These are phyloP conservation scores for Wilcoxina mikolae DNA, from an alignment of 495 filamentous ascomycete genomes.

Conservation along the genomic window DNA sequence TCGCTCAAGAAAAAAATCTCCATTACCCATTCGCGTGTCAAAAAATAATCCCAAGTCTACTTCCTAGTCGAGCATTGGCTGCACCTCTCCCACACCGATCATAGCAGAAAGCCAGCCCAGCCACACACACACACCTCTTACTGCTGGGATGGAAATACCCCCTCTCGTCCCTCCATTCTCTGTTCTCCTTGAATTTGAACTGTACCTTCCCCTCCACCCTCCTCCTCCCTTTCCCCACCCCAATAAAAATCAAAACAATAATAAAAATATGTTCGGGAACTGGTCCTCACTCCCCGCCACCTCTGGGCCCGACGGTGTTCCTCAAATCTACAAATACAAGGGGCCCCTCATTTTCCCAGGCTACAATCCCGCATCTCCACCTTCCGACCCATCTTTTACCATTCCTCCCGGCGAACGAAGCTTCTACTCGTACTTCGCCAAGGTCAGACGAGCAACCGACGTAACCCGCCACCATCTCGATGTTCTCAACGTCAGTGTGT, in stretches of 20 bases:
- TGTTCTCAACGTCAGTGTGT: conserved; percentile 22
- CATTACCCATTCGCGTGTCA: too few species aligned
- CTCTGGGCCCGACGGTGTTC: background rate
- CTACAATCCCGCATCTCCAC: conserved; percentile 4
- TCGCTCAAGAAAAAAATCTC: too few species aligned
- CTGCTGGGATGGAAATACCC: background rate
- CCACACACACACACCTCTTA: background rate
- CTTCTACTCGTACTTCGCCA: conserved; percentile 25
- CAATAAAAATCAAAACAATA: too few species aligned
- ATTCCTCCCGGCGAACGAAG: conserved; percentile 13
- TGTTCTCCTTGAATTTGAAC: too few species aligned
- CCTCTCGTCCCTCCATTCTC: background rate
- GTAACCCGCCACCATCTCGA: conserved; percentile 24
- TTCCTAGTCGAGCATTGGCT: background rate
- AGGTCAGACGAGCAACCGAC: conserved; percentile 26
- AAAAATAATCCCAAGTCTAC: too few species aligned
- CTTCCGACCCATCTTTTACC: conserved; percentile 18
- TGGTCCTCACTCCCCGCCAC: conserved; percentile 15
- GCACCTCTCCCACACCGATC: background rate
- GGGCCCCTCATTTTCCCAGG: conserved; percentile 5
- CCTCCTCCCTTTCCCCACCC: conserved; percentile 28
- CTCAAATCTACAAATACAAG: background rate
- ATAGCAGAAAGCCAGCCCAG: background rate
- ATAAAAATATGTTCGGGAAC: conserved; percentile 10
- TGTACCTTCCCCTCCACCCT: conserved; percentile 4